Conservation (phyloP, 2,329 filamentous ascomycete genomes). For the Trichoderma sp. region DNA sequence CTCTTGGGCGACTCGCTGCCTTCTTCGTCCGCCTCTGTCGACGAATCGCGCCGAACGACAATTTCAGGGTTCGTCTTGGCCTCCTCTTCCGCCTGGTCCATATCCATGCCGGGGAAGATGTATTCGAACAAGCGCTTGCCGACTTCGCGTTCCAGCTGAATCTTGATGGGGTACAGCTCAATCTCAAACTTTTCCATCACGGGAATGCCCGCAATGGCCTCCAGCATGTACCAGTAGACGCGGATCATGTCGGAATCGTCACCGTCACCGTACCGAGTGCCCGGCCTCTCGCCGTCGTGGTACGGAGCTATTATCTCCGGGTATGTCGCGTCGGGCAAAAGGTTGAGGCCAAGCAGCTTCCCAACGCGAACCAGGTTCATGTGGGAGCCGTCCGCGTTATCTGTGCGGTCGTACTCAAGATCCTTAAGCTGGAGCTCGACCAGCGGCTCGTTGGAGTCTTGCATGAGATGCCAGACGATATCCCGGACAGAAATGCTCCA, state of each 20-base stretch:
- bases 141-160: slow-evolving; percentile 90
- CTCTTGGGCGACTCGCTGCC: slow-evolving; percentile 49
- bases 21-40: slow-evolving; percentile 49
- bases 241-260: slow-evolving; percentile 77
- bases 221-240: slow-evolving; percentile 97
- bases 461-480: slow-evolving; percentile 95
- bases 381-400: slow-evolving; percentile 96
- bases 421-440: slow-evolving; percentile 92
- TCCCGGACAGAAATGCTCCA: slow-evolving; percentile 95
- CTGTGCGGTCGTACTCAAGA: slow-evolving; percentile 89
- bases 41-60: slow-evolving; percentile 47
- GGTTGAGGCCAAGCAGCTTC: slow-evolving; percentile 83
- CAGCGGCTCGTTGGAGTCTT: slow-evolving; percentile 81
- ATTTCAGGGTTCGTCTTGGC: slow-evolving; percentile 64
- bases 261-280: slow-evolving; percentile 42
- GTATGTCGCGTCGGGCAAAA: slow-evolving; percentile 87
- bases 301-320: slow-evolving; percentile 96
- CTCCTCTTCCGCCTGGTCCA: slow-evolving; percentile 50
- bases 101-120: slow-evolving; percentile 84
- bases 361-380: slow-evolving; percentile 89
- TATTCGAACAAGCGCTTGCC: slow-evolving; percentile 95
- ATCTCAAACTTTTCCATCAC: slow-evolving; percentile 98
- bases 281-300: slow-evolving; percentile 64
- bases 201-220: slow-evolving; percentile 95
- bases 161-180: slow-evolving; percentile 86